These are phyloP conservation scores for Psidium guajava DNA, from an alignment of 345 rosid genomes.

Conservation along the genomic window DNA sequence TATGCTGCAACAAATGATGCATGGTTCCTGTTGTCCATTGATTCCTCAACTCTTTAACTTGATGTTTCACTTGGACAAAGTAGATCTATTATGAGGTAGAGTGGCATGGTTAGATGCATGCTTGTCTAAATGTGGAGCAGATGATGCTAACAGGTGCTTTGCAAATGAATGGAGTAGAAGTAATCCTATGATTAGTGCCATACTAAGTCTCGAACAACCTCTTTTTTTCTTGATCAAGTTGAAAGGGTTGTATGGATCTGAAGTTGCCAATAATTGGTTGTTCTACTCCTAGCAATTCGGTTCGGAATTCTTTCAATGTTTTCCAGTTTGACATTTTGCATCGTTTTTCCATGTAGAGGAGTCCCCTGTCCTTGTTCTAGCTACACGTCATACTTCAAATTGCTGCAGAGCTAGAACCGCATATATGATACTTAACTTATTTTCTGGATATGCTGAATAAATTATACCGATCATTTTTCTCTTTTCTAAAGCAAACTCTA, in stretches of 20 bases:
- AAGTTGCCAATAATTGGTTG: not conserved
- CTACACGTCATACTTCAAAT: not conserved
- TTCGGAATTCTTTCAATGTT: not conserved
- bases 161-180: not conserved
- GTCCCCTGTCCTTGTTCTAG: not conserved
- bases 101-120: not conserved
- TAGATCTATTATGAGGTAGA: not conserved
- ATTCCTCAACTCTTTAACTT: not conserved
- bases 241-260: not conserved
- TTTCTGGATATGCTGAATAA: not conserved
- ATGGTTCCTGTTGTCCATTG: not conserved
- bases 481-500: not conserved
- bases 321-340: not conserved
- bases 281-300: not conserved
- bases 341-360: not conserved
- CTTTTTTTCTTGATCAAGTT: constrained; percentile 10
- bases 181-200: not conserved
- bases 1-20: not conserved
- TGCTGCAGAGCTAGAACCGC: not conserved
- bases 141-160: not conserved
- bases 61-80: not conserved
- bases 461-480: not conserved
- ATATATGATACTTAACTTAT: not conserved
- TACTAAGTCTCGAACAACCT: not conserved
- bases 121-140: not conserved